These are phyloP conservation scores for Candida endomychidarum DNA, from an alignment of 805 yeast genomes.

Conservation along the genomic window DNA sequence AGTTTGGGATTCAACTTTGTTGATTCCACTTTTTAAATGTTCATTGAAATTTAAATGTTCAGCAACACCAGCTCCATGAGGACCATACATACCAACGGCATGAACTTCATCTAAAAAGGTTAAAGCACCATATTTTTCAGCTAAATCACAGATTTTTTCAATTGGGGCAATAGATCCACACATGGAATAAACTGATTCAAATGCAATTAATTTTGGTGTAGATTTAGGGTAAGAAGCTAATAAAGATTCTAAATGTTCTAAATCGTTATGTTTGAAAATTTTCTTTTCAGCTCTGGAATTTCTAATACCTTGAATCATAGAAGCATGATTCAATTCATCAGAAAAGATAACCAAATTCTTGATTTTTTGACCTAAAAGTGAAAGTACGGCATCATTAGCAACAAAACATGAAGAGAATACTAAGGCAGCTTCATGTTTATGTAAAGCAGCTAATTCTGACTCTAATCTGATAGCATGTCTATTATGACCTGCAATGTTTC, in stretches of 20 bases:
- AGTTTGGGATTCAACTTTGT: conserved; percentile 45
- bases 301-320: conserved; percentile 94
- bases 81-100: conserved; percentile 99
- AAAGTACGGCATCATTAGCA: conserved; percentile 92
- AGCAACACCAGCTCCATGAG: conserved; percentile 99
- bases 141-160: conserved; percentile 87
- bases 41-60: conserved; percentile 91
- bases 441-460: conserved; percentile 82
- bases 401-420: conserved; percentile 96
- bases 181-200: conserved; percentile 97
- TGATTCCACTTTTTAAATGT: conserved; percentile 68
- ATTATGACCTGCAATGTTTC: conserved; percentile 98
- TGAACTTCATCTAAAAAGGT: conserved; percentile 98
- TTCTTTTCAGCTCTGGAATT: conserved; percentile 88
- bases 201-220: conserved; percentile 94
- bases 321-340: conserved; percentile 93
- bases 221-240: conserved; percentile 78
- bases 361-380: conserved; percentile 86
- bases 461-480: conserved; percentile 85
- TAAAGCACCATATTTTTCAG: conserved; percentile 95
- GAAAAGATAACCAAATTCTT: conserved; percentile 89
- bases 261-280: conserved; percentile 87
- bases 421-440: conserved; percentile 91
- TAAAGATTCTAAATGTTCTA: conserved; percentile 76
- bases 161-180: conserved; percentile 97